These are phyloP conservation scores for Leucogyrophana mollusca DNA, from an alignment of 768 basidiomycete species.

Conservation along the genomic window DNA sequence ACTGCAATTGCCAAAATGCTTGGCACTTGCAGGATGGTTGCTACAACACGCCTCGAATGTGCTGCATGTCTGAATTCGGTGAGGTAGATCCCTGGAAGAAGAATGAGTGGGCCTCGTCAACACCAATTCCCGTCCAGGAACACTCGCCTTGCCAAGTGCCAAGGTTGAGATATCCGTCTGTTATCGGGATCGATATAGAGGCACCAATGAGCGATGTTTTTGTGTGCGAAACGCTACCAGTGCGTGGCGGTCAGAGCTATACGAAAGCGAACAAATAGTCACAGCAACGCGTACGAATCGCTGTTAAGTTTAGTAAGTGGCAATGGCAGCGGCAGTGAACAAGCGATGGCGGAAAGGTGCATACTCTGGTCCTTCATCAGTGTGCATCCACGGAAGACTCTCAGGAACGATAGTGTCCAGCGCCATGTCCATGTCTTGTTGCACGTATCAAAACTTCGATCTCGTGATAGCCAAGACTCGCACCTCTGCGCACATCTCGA, in stretches of 20 bases:
- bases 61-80: slow-evolving; percentile 76
- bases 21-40: slow-evolving; percentile 69
- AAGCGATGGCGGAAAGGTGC: slow-evolving; percentile 21
- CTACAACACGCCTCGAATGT: slow-evolving; percentile 71
- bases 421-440: slow-evolving; percentile 91
- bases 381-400: slow-evolving; percentile 76
- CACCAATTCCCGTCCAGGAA: not conserved
- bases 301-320: too few species aligned
- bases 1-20: not conserved
- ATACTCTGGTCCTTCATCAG: slow-evolving; percentile 91
- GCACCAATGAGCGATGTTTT: slow-evolving; percentile 86
- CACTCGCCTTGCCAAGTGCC: slow-evolving; percentile 89
- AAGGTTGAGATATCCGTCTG: slow-evolving; percentile 70
- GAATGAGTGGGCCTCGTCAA: slow-evolving; percentile 3
- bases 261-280: not conserved
- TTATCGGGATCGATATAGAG: slow-evolving; percentile 82
- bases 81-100: slow-evolving; percentile 69
- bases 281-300: slow-evolving; percentile 57
- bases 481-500: slow-evolving; percentile 45
- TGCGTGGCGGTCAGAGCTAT: not conserved
- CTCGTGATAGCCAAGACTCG: slow-evolving; percentile 3
- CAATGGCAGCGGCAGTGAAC: too few species aligned
- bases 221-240: slow-evolving; percentile 78
- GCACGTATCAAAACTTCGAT: slow-evolving; percentile 27
- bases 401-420: slow-evolving; percentile 89